A percentile compares a stretch with the other conserved stretches of the same genome.
Evolutionary conservation across 768 basidiomycete species (phyloP).

Genomic region (Sarcomyxa edulis): DNA sequence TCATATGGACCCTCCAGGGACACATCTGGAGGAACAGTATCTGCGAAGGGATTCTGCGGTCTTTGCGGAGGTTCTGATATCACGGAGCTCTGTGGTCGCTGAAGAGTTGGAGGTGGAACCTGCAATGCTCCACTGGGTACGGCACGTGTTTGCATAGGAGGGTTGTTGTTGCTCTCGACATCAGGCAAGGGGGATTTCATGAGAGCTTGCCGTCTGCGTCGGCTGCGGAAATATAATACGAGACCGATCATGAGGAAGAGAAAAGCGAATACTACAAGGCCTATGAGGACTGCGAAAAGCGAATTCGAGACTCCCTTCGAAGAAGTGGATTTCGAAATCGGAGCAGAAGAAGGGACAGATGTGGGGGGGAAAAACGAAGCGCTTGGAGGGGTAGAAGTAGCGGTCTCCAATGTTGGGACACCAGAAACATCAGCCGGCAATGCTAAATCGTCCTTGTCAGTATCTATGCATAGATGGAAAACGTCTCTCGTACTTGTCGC

Average conservation of each 20-base stretch:
- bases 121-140: background rate
- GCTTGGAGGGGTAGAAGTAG: background rate
- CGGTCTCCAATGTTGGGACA: background rate
- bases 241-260: slow-evolving; percentile 7
- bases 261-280: slow-evolving; percentile 4
- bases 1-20: background rate
- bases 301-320: background rate
- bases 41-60: slow-evolving; percentile 2
- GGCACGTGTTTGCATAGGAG: background rate
- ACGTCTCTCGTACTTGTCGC: too few relatives aligned
- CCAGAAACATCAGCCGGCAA: background rate
- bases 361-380: background rate
- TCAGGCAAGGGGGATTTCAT: background rate
- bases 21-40: background rate
- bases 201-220: slow-evolving; percentile 1
- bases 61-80: background rate
- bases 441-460: background rate
- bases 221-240: slow-evolving; percentile 4
- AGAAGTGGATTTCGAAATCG: background rate
- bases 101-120: too few relatives aligned
- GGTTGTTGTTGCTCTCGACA: background rate
- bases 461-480: background rate
- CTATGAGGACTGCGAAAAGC: slow-evolving; percentile 4
- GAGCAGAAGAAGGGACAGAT: background rate
- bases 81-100: too few relatives aligned